Conservation (phyloP, 2,329 filamentous ascomycete genomes). For the Epichloe bromicola region DNA sequence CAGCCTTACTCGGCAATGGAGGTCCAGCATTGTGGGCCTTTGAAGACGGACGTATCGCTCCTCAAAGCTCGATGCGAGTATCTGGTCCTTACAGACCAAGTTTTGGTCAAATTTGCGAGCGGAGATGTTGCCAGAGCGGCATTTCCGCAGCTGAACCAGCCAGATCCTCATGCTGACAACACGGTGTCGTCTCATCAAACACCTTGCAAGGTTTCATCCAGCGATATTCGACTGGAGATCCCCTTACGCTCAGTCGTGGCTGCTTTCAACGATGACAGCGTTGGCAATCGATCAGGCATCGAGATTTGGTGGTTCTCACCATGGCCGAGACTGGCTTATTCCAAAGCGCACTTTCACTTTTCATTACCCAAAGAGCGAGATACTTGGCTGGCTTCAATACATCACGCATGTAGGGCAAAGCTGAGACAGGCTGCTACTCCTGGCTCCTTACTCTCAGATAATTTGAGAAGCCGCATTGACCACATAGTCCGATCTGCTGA, state of each 20-base stretch:
- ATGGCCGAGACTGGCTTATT: slow-evolving; percentile 30
- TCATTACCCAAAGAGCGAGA: slow-evolving; percentile 34
- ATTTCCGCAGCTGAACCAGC: slow-evolving; percentile 31
- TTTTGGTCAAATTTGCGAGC: slow-evolving; percentile 37
- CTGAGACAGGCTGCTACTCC: slow-evolving; percentile 21
- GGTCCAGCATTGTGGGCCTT: slow-evolving; percentile 30
- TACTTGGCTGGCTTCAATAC: slow-evolving; percentile 35
- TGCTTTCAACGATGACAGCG: slow-evolving; percentile 37
- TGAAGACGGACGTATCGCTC: slow-evolving; percentile 37
- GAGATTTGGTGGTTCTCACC: slow-evolving; percentile 44
- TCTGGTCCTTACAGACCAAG: slow-evolving; percentile 37
- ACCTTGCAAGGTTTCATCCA: slow-evolving; percentile 17
- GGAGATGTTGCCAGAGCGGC: slow-evolving; percentile 32
- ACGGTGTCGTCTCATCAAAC: slow-evolving; percentile 13
- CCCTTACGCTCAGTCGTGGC: slow-evolving; percentile 38
- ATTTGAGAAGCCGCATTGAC: slow-evolving; percentile 33
- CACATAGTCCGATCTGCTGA: slow-evolving; percentile 34
- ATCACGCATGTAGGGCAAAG: slow-evolving; percentile 26
- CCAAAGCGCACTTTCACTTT: slow-evolving; percentile 37
- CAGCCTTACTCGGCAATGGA: slow-evolving; percentile 24
- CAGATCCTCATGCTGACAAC: slow-evolving; percentile 10
- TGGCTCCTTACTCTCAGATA: slow-evolving; percentile 28
- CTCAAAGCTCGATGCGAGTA: slow-evolving; percentile 37
- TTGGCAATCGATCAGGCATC: slow-evolving; percentile 35
- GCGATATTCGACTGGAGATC: slow-evolving; percentile 31